These are phyloP conservation scores for Trichophyton schoenleinii DNA, from an alignment of 2,329 filamentous ascomycete genomes.

Conservation along the genomic window DNA sequence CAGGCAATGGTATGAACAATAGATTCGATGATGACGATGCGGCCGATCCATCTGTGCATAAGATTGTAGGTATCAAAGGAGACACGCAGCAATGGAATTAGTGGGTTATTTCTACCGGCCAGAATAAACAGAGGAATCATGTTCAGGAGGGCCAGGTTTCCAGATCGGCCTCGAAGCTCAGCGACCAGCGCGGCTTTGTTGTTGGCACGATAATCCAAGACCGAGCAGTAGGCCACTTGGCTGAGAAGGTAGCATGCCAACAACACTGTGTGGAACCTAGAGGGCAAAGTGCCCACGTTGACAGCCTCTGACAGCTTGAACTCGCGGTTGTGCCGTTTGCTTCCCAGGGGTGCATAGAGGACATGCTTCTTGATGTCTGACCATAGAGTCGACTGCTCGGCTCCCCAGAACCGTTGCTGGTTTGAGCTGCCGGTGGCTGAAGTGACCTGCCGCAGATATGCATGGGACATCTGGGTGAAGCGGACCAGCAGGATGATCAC, in stretches of 20 bases:
- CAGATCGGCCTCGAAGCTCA: constrained; percentile 73
- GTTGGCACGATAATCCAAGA: constrained; percentile 33
- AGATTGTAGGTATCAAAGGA: constrained; percentile 97
- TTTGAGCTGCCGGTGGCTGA: constrained; percentile 25
- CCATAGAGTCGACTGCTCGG: constrained; percentile 32
- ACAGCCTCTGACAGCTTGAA: constrained; percentile 55
- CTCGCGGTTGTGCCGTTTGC: constrained; percentile 64
- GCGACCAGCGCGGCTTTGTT: constrained; percentile 51
- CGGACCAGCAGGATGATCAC: constrained; percentile 30
- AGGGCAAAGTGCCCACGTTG: constrained; percentile 64
- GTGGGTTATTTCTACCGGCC: constrained; percentile 82
- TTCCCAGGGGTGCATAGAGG: constrained; percentile 53
- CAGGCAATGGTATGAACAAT: constrained; percentile 63
- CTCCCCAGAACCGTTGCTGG: constrained; percentile 36
- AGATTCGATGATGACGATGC: constrained; percentile 59
- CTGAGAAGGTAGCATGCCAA: constrained; percentile 54
- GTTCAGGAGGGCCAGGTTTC: constrained; percentile 73
- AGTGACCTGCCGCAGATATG: constrained; percentile 34
- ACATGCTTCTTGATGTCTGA: constrained; percentile 35
- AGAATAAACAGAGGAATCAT: constrained; percentile 85
- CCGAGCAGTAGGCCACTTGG: constrained; percentile 61
- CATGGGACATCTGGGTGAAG: constrained; percentile 32
- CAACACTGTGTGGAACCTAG: constrained; percentile 62
- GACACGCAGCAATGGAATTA: constrained; percentile 69
- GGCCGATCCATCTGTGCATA: constrained; percentile 70